A percentile compares a stretch with the other conserved stretches of the same genome.
Conservation (phyloP, 2,329 filamentous ascomycete species). For the Chrysoporthe puriensis region DNA sequence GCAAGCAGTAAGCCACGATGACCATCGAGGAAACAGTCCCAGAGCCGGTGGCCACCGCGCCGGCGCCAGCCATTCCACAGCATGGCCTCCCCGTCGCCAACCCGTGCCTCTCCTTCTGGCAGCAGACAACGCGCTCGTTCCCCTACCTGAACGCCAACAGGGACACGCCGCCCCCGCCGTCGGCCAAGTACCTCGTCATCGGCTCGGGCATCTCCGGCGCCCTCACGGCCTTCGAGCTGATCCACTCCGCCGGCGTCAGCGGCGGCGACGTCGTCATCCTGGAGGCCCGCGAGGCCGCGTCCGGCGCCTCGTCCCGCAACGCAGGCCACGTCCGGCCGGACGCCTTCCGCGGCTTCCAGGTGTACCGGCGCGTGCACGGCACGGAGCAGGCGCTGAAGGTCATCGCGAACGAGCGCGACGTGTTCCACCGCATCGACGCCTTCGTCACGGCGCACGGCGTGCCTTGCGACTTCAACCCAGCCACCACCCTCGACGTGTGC, state of each 20-base stretch:
- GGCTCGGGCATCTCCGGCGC: slow-evolving; percentile 48
- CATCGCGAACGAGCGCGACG: slow-evolving; percentile 47
- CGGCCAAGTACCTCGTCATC: slow-evolving; percentile 43
- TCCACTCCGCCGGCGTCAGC: slow-evolving; percentile 39
- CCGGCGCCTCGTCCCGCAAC: slow-evolving; percentile 48
- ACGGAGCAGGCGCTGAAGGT: slow-evolving; percentile 49
- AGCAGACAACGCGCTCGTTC: slow-evolving; percentile 48
- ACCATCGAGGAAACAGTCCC: neutral
- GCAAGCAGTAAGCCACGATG: neutral
- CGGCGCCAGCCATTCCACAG: neutral
- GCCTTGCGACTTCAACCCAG: slow-evolving; percentile 49
- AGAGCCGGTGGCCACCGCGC: neutral
- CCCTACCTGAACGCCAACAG: slow-evolving; percentile 45
- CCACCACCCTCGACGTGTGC: slow-evolving; percentile 53
- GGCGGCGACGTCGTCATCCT: slow-evolving; percentile 43
- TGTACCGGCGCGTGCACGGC: slow-evolving; percentile 47
- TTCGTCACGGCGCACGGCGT: slow-evolving; percentile 47
- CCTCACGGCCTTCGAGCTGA: slow-evolving; percentile 45
- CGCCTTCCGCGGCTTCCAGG: slow-evolving; percentile 51
- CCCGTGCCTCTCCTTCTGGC: slow-evolving; percentile 41
- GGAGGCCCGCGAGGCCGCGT: slow-evolving; percentile 48
- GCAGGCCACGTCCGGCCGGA: slow-evolving; percentile 50
- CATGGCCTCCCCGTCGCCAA: slow-evolving; percentile 25
- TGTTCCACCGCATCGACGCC: slow-evolving; percentile 41
- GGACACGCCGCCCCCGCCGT: slow-evolving; percentile 35